Evolutionary conservation across 2,329 filamentous ascomycete species (phyloP), one percentile per base, ranked within the genome.

Genomic region (Celoporthe dispersa): DNA sequence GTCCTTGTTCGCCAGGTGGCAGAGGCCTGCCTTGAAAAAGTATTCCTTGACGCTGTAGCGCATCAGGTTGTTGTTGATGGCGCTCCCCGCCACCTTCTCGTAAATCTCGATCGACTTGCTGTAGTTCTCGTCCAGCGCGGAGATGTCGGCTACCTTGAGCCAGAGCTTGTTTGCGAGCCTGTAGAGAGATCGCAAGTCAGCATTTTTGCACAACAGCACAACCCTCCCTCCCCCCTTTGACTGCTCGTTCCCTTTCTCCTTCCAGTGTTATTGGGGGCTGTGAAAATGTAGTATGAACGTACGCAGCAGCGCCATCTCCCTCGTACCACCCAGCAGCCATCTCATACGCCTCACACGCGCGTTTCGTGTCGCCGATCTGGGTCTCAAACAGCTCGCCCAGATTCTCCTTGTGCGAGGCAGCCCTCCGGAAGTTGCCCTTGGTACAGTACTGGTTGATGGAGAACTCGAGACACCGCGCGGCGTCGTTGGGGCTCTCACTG

Each of bases 41-140:
- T 98, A 98, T 74, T 98, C 94, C 82, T 98, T 98, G 73, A 98
- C 94, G 63, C 90, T 93, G 88, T 93, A 97, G 79, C 91, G 92
- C 92, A 97, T 95, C 70, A 97, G 85, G 80, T 97, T 96, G 84
- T 97, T 98, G 80, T 90, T 90, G 76, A 97, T 90, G 48, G 91
- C 92, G 59, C 88, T 87, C 69, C 88, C 86, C 57, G 94, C 92
- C 64, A 98, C 93, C 77, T 91, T 90, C 80, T 98, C 95, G 82
- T 92, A 98, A 75, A 91, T 87, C 73, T 91, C 87, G 75, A 94
- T 93, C 69, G 94, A 89, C 81, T 91, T 93, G 83, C 91, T 90
- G 84, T 97, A 98, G 79, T 98, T 93, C 71, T 84, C 89, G 69
- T 94, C 91, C 19, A 97, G 82, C 16, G 93, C 96, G 8, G 93